Conservation (phyloP, 495 filamentous ascomycete species). For the Apiosordaria backusii region DNA sequence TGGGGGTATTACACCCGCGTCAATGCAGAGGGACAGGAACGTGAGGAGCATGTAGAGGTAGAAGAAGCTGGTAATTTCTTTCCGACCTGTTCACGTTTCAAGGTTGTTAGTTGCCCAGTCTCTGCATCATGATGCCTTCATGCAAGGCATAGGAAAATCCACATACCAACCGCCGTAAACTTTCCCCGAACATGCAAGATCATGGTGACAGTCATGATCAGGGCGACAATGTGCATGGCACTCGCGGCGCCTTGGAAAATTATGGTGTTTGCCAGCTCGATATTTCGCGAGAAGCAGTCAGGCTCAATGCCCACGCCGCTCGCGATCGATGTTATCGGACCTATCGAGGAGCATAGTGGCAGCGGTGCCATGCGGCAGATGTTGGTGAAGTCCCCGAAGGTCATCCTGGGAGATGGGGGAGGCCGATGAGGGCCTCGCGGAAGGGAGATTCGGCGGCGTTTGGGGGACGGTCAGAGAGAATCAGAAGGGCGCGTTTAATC, state of each 20-base stretch:
- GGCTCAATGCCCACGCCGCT: slow-evolving; percentile 76
- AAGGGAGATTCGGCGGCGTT: background rate
- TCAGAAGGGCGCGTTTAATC: background rate
- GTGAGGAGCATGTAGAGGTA: slow-evolving; percentile 92
- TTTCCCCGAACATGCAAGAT: slow-evolving; percentile 93
- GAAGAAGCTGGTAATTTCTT: slow-evolving; percentile 97
- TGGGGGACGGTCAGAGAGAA: background rate
- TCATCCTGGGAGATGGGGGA: slow-evolving; percentile 54
- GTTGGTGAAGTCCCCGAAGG: slow-evolving; percentile 80
- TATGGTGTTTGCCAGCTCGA: slow-evolving; percentile 95
- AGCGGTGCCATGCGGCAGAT: slow-evolving; percentile 84
- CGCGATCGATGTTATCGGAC: slow-evolving; percentile 56
- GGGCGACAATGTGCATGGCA: slow-evolving; percentile 87
- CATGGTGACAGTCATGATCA: slow-evolving; percentile 94
- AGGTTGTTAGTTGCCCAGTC: slow-evolving; percentile 11
- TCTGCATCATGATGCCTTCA: no score
- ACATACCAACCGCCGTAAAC: slow-evolving; percentile 96
- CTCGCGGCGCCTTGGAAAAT: slow-evolving; percentile 93
- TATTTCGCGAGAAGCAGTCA: slow-evolving; percentile 88
- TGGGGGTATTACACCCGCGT: slow-evolving; percentile 88
- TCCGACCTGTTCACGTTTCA: slow-evolving; percentile 63
- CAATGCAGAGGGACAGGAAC: slow-evolving; percentile 82
- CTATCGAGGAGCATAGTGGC: slow-evolving; percentile 84
- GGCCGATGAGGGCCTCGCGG: slow-evolving; percentile 13
- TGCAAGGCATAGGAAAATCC: background rate